phyloP scores from a whole-genome alignment of 768 basidiomycete genomes.

The Psilocybe subaeruginosa region DNA sequence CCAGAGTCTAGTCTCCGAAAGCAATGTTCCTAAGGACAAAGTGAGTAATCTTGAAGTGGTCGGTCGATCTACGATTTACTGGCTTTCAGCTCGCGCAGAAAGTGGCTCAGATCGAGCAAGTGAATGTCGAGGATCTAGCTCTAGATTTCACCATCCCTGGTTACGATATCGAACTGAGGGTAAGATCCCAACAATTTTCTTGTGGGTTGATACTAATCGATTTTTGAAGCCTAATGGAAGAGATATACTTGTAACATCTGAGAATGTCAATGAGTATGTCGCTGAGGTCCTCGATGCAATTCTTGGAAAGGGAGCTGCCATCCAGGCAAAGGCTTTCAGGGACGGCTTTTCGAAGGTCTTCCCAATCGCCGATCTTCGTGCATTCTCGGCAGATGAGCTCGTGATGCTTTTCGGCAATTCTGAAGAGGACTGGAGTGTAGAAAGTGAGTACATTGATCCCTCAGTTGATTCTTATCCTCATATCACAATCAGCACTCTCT shows the following conservation, averaged over 20 bases:
- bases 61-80: neutral
- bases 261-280: slow-evolving; percentile 91
- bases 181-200: slow-evolving; percentile 35
- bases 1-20: slow-evolving; percentile 61
- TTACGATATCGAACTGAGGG: slow-evolving; percentile 90
- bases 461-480: slow-evolving; percentile 9
- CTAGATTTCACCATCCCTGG: slow-evolving; percentile 98
- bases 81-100: slow-evolving; percentile 53
- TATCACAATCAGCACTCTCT: slow-evolving; percentile 62
- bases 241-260: slow-evolving; percentile 78
- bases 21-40: slow-evolving; percentile 52
- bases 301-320: slow-evolving; percentile 74
- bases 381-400: slow-evolving; percentile 94
- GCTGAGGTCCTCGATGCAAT: slow-evolving; percentile 86
- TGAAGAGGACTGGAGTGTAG: slow-evolving; percentile 95
- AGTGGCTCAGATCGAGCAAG: slow-evolving; percentile 57
- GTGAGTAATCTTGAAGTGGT: slow-evolving; percentile 31
- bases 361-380: slow-evolving; percentile 86
- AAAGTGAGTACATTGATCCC: slow-evolving; percentile 61
- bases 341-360: slow-evolving; percentile 97
- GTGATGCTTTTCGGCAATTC: slow-evolving; percentile 94
- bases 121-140: slow-evolving; percentile 83
- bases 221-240: slow-evolving; percentile 70
- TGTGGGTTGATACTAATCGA: slow-evolving; percentile 2
- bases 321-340: slow-evolving; percentile 89